Percentiles rank a stretch among this genome's conserved stretches.
phyloP scores from a whole-genome alignment of 768 basidiomycete species.

The Tulasnella sp. region DNA sequence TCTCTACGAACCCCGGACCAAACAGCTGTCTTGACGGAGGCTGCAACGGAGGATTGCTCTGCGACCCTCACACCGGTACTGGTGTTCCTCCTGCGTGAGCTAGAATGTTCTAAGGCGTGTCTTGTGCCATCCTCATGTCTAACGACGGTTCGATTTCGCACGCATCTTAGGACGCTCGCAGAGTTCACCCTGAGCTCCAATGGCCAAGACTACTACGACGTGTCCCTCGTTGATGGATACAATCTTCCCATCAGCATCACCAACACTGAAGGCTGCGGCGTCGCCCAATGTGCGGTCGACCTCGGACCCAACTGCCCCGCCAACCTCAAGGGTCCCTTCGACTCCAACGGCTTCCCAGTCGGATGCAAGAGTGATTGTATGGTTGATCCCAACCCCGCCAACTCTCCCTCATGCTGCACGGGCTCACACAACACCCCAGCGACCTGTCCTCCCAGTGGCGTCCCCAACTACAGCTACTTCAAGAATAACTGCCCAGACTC shows the following conservation, averaged over 20 bases:
- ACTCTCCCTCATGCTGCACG: constrained; percentile 21
- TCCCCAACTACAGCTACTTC: constrained; percentile 17
- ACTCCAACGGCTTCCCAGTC: constrained; percentile 19
- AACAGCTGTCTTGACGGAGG: constrained; percentile 17
- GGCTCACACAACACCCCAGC: constrained; percentile 18
- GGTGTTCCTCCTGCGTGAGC: constrained; percentile 23
- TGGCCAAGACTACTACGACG: constrained; percentile 14
- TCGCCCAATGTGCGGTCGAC: constrained; percentile 18
- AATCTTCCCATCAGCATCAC: constrained; percentile 18
- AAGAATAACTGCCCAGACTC: constrained; percentile 16
- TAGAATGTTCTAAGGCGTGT: too few species aligned
- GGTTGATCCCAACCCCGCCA: constrained; percentile 18
- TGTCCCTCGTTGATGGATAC: too few species aligned
- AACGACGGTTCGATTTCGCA: too few species aligned
- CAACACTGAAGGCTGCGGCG: too few species aligned
- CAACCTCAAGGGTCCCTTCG: constrained; percentile 11
- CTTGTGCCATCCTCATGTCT: background rate
- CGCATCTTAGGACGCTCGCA: background rate
- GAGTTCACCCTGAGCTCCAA: background rate
- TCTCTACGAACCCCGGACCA: constrained; percentile 16
- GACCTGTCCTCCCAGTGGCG: constrained; percentile 19
- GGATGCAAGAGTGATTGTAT: constrained; percentile 21
- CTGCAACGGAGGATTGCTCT: constrained; percentile 27
- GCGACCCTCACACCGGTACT: constrained; percentile 30
- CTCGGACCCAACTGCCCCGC: too few species aligned